These are phyloP conservation scores for Lactuca saligna DNA, from an alignment of 129 eudicot genomes.

Conservation along the genomic window DNA sequence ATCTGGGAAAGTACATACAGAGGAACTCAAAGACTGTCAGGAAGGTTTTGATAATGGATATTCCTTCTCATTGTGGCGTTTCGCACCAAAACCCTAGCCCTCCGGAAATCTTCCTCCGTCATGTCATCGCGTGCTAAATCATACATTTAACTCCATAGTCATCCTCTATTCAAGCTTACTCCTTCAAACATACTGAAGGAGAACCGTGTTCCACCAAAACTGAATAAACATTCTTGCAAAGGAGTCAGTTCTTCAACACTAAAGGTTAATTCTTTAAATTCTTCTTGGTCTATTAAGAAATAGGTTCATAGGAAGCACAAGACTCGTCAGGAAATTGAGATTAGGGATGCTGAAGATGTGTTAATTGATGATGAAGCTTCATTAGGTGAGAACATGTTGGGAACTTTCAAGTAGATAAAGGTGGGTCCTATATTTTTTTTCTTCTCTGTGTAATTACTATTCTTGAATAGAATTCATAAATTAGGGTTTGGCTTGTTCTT, in stretches of 20 bases:
- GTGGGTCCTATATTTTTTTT: slow-evolving; percentile 24
- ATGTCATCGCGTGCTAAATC: slow-evolving; percentile 27
- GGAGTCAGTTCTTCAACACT: background rate
- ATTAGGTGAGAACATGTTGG: slow-evolving; percentile 50
- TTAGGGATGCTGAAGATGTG: slow-evolving; percentile 18
- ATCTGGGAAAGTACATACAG: slow-evolving; percentile 63
- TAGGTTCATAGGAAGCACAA: slow-evolving; percentile 10
- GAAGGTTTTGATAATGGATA: slow-evolving; percentile 19
- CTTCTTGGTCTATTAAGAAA: slow-evolving; percentile 18
- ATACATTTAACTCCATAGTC: slow-evolving; percentile 67
- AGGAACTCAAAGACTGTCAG: slow-evolving; percentile 29
- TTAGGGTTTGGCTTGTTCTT: slow-evolving; percentile 19
- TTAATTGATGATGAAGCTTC: slow-evolving; percentile 39
- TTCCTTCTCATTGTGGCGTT: slow-evolving; percentile 41
- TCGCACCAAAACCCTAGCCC: slow-evolving; percentile 70
- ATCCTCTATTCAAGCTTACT: slow-evolving; percentile 38
- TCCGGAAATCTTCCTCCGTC: slow-evolving; percentile 24
- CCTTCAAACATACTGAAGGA: slow-evolving; percentile 19
- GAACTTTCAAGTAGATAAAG: slow-evolving; percentile 42
- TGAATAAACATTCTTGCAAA: slow-evolving; percentile 13
- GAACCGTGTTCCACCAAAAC: slow-evolving; percentile 11
- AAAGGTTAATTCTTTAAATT: slow-evolving; percentile 5
- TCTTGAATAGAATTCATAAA: background rate
- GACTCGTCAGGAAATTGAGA: slow-evolving; percentile 1
- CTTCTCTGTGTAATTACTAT: background rate